phyloP scores from a whole-genome alignment of 176 grass and related monocot species.

The Coix lacrymajobi region DNA sequence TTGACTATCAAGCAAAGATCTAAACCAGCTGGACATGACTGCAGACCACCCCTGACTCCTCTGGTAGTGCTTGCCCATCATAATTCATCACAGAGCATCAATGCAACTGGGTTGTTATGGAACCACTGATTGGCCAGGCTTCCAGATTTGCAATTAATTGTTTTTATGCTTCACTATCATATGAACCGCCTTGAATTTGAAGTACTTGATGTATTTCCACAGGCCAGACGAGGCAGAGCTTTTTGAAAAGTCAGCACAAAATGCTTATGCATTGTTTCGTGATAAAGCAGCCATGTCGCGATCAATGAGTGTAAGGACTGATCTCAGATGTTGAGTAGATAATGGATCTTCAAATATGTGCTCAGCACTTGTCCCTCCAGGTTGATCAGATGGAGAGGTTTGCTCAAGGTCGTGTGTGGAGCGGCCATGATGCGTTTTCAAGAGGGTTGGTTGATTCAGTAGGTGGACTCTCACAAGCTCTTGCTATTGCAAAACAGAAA shows the following conservation, averaged over 20 bases:
- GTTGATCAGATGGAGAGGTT: constrained; percentile 89
- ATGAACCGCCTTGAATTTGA: constrained; percentile 5
- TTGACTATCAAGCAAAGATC: no score
- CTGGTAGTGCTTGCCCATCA: no score
- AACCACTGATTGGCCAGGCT: neutral
- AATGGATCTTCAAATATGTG: constrained; percentile 27
- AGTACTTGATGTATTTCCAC: constrained; percentile 26
- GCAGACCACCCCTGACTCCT: no score
- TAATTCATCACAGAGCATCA: neutral
- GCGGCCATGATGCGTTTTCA: constrained; percentile 74
- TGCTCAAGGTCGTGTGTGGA: constrained; percentile 97
- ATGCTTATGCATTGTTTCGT: constrained; percentile 74
- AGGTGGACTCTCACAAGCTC: constrained; percentile 75
- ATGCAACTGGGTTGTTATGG: neutral
- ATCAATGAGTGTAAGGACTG: constrained; percentile 76
- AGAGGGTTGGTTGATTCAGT: constrained; percentile 90
- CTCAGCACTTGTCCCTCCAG: constrained; percentile 47
- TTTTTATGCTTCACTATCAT: constrained; percentile 17
- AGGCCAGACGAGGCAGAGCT: constrained; percentile 76
- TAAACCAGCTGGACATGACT: no score
- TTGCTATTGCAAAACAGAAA: constrained; percentile 94
- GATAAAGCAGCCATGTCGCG: constrained; percentile 92
- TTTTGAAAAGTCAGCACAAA: constrained; percentile 72
- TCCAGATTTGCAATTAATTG: neutral
- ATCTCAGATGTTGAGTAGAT: neutral